Conservation (phyloP, 2,329 filamentous ascomycete species). For the Zymoseptoria passerinii region DNA sequence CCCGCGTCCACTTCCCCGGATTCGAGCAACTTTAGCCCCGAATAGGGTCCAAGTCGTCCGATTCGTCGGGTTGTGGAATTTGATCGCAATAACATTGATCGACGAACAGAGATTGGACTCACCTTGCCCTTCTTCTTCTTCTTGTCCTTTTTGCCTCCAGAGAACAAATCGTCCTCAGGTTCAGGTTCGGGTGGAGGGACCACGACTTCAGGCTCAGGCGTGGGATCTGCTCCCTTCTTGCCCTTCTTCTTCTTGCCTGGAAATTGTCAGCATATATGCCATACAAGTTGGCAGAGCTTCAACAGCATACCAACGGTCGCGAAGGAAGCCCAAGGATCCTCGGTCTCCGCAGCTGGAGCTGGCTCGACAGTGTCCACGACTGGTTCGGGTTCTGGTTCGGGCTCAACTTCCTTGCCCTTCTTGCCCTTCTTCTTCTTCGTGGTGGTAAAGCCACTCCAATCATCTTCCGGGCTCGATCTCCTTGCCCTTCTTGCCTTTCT, state of each 20-base stretch:
- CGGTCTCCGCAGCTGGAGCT: conserved; percentile 4
- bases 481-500: conserved; percentile 36
- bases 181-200: conserved; percentile 24
- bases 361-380: conserved; percentile 10
- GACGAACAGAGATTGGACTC: conserved; percentile 10
- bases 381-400: conserved; percentile 21
- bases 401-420: conserved; percentile 24
- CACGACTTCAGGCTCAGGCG: conserved; percentile 18
- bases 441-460: too few relatives aligned
- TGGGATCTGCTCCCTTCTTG: conserved; percentile 33
- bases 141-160: conserved; percentile 19
- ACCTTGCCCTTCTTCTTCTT: conserved; percentile 32
- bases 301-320: conserved; percentile 1
- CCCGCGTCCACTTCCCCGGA: conserved; percentile 7
- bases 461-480: conserved; percentile 16
- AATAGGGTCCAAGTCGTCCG: conserved; percentile 8
- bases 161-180: conserved; percentile 12
- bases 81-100: background rate
- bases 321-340: conserved; percentile 27
- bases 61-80: conserved; percentile 10
- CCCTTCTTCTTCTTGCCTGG: conserved; percentile 32
- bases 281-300: background rate
- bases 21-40: conserved; percentile 4
- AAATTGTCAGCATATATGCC: background rate
- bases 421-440: conserved; percentile 35